These are phyloP conservation scores for Arthrinium puccinioides DNA, from an alignment of 2,329 filamentous ascomycete species.

Conservation along the genomic window DNA sequence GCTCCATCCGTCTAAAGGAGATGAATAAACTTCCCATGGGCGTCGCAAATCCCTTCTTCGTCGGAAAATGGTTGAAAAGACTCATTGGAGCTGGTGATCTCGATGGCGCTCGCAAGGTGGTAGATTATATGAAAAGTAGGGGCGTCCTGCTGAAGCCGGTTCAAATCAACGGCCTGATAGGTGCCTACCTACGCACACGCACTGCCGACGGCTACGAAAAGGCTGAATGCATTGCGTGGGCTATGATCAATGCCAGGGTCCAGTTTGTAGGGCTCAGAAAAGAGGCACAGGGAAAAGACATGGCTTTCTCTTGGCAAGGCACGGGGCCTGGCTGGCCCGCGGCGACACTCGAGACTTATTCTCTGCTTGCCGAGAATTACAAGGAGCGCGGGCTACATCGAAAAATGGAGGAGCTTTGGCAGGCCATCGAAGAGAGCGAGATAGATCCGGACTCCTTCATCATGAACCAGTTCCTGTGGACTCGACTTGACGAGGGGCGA, in stretches of 20 bases:
- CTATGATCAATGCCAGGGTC: slow-evolving; percentile 66
- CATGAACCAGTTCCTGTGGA: slow-evolving; percentile 71
- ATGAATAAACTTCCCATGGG: slow-evolving; percentile 35
- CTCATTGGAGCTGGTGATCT: slow-evolving; percentile 67
- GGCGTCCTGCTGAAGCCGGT: slow-evolving; percentile 62
- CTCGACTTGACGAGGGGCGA: slow-evolving; percentile 53
- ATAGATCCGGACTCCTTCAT: slow-evolving; percentile 66
- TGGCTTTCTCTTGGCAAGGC: slow-evolving; percentile 16
- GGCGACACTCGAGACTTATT: slow-evolving; percentile 73
- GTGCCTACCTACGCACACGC: slow-evolving; percentile 65
- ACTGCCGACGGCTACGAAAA: slow-evolving; percentile 44
- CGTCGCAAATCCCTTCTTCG: slow-evolving; percentile 69
- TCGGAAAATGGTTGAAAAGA: slow-evolving; percentile 82
- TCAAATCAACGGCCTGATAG: slow-evolving; percentile 77
- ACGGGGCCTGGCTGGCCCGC: slow-evolving; percentile 34
- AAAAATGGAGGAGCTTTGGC: slow-evolving; percentile 53
- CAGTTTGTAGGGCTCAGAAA: slow-evolving; percentile 49
- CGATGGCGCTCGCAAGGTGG: slow-evolving; percentile 63
- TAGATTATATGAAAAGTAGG: slow-evolving; percentile 67
- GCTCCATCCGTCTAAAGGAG: slow-evolving; percentile 40
- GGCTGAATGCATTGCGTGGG: slow-evolving; percentile 65
- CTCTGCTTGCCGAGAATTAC: slow-evolving; percentile 66
- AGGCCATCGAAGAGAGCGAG: slow-evolving; percentile 54
- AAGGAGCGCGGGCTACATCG: slow-evolving; percentile 51
- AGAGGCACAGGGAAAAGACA: slow-evolving; percentile 5